phyloP scores from a whole-genome alignment of 139 green algal species.

The Micromonas pusilla region DNA sequence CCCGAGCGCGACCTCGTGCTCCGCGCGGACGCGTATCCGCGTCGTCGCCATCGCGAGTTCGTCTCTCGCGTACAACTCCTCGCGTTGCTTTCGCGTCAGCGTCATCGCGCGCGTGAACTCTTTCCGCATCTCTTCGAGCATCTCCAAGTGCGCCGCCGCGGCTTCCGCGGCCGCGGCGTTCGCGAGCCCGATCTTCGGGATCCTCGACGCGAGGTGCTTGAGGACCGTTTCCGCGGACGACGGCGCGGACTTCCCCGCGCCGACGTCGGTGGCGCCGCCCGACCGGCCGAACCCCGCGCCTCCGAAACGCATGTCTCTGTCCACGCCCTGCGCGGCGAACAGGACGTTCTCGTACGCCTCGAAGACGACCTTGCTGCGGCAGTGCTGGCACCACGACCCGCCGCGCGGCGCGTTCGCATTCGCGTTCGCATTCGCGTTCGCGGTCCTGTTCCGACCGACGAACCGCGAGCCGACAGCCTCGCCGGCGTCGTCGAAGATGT shows the following conservation, averaged over 20 bases:
- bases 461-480: background rate
- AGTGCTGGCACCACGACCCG: background rate
- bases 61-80: constrained; percentile 69
- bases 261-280: background rate
- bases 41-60: constrained; percentile 77
- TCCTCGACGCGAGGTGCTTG: background rate
- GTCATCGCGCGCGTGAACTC: constrained; percentile 56
- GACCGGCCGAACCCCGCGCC: background rate
- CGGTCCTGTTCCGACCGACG: background rate
- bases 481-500: background rate
- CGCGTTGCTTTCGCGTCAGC: constrained; percentile 50
- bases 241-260: background rate
- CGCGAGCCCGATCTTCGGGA: background rate
- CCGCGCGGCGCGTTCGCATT: background rate
- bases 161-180: background rate
- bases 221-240: constrained; percentile 2
- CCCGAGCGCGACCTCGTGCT: constrained; percentile 30
- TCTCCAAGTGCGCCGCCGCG: constrained; percentile 7
- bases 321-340: background rate
- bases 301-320: background rate
- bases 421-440: background rate
- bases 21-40: constrained; percentile 49
- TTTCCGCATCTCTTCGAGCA: constrained; percentile 53
- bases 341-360: background rate
- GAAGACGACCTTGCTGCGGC: background rate